Evolutionary conservation across 441 rosid genomes (phyloP).

Genomic region (Hypseocharis bilobata): DNA sequence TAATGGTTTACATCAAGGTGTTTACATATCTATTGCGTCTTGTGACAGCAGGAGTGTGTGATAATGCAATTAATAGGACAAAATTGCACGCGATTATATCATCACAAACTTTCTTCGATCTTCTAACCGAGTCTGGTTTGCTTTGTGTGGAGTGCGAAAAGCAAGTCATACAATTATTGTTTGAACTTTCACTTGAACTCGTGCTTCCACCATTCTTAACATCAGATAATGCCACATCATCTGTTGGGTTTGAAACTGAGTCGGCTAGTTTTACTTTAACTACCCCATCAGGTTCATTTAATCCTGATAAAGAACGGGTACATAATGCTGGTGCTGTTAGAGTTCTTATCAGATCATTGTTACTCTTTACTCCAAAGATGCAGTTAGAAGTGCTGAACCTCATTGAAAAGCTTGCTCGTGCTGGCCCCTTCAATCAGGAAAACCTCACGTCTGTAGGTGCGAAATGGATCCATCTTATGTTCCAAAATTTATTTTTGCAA

Average conservation of each 20-base stretch:
- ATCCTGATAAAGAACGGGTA: constrained; percentile 75
- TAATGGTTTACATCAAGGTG: constrained; percentile 51
- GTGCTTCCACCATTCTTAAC: constrained; percentile 81
- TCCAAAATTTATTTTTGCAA: constrained; percentile 6
- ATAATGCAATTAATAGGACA: constrained; percentile 71
- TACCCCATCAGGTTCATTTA: constrained; percentile 54
- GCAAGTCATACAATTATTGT: constrained; percentile 82
- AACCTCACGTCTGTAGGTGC: constrained; percentile 87
- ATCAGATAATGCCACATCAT: constrained; percentile 39
- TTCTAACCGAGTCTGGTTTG: constrained; percentile 90
- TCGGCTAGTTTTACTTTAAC: constrained; percentile 42
- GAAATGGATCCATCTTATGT: constrained; percentile 25
- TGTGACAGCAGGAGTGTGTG: constrained; percentile 80
- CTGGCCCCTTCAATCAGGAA: constrained; percentile 93
- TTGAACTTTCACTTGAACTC: constrained; percentile 95
- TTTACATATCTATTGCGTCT: constrained; percentile 84
- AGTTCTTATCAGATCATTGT: constrained; percentile 77
- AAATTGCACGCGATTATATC: constrained; percentile 72
- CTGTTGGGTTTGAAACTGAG: constrained; percentile 44
- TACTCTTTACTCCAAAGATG: constrained; percentile 92
- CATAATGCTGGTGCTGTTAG: constrained; percentile 85
- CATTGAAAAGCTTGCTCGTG: constrained; percentile 76
- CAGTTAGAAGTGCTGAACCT: constrained; percentile 81
- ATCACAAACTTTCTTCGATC: constrained; percentile 92
- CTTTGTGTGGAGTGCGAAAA: constrained; percentile 86